Evolutionary conservation across 1,284 basidiomycete genomes (phyloP).

Genomic region (Melampsora abietis-canadensis): DNA sequence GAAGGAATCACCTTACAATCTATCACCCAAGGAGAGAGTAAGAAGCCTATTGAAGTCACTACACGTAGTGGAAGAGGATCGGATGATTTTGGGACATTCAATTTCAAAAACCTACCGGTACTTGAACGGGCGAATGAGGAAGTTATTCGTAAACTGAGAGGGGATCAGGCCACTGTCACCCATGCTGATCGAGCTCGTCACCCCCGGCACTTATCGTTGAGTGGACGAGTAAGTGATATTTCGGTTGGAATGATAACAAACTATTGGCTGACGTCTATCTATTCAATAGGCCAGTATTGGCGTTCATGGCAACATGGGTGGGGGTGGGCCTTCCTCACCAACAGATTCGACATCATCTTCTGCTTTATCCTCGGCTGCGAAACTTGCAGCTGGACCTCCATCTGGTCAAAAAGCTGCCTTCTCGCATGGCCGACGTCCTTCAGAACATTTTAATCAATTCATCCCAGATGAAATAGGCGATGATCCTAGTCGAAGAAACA

Average conservation of each 20-base stretch:
- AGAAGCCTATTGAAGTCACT: conserved; percentile 44
- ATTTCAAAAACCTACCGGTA: conserved; percentile 94
- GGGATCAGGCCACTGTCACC: conserved; percentile 52
- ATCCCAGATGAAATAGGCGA: conserved; percentile 3
- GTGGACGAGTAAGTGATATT: conserved; percentile 24
- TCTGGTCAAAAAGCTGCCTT: background rate
- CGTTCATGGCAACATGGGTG: background rate
- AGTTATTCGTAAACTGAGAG: conserved; percentile 81
- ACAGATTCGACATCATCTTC: conserved; percentile 34
- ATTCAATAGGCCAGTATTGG: background rate
- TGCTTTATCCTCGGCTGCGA: conserved; percentile 10
- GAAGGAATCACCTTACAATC: conserved; percentile 56
- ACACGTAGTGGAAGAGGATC: conserved; percentile 54
- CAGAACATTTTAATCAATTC: conserved; percentile 24
- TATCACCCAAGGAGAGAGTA: too few relatives aligned
- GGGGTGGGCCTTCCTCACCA: conserved; percentile 18
- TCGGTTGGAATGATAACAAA: background rate
- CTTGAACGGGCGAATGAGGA: conserved; percentile 99
- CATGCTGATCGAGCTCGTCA: conserved; percentile 16
- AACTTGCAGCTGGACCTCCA: background rate
- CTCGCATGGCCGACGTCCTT: conserved; percentile 26
- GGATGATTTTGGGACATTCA: conserved; percentile 96
- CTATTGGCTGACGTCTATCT: background rate
- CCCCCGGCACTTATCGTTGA: conserved; percentile 27
- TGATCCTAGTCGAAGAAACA: conserved; percentile 46